Evolutionary conservation across 2,329 filamentous ascomycete genomes (phyloP), one percentile per base, ranked within the genome.

Genomic region (Cryphonectria naterciae): DNA sequence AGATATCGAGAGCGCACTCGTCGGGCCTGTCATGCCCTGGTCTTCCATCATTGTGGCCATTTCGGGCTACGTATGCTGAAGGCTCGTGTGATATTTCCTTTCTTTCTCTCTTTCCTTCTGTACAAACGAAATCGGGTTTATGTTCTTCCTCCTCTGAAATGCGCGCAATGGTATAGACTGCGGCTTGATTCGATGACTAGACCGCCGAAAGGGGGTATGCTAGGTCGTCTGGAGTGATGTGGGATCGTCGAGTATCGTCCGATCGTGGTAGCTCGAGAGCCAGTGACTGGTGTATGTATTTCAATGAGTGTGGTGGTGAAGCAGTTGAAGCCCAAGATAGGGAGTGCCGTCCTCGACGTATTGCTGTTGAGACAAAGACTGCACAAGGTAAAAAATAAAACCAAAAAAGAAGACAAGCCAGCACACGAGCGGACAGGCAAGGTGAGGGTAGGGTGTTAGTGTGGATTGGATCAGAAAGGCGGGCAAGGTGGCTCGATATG

Each of bases 21-120:
- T 62, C 49, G 61, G 68, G 72, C 41, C 62, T 54, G 65, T 37
- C 46, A 72, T 65, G 56, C 70, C 70, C 72, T 66, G 68, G 56
- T 72, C 69, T 68, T 80, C 80, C 70, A 82, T 76, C 39, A 78
- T 77, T 60, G 79, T 79, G 67, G 81, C 80, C 81, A 82, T 83
- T 75, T 75, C 75, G 72, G 74, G 74, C 67, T 74, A 68, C 67
- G 46, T 63, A 52, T 68, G 68, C 41, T 67, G 71, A 72, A 62
- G 74, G 68, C 46, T 74, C 61, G 69, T 71, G 60, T 4, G 37
- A 5, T 25, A 63, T 35, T 70, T 60, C 62, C 39, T 65, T 70
- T 62, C 11, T 56, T 43, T 68, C 67, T 71, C 68, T 46, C 25
- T 60, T 37, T 56, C 28, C 10, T 66, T 32, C 35, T 60, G 35